phyloP scores from a whole-genome alignment of 2,329 filamentous ascomycete species.

The Exophiala dermatitidis region DNA sequence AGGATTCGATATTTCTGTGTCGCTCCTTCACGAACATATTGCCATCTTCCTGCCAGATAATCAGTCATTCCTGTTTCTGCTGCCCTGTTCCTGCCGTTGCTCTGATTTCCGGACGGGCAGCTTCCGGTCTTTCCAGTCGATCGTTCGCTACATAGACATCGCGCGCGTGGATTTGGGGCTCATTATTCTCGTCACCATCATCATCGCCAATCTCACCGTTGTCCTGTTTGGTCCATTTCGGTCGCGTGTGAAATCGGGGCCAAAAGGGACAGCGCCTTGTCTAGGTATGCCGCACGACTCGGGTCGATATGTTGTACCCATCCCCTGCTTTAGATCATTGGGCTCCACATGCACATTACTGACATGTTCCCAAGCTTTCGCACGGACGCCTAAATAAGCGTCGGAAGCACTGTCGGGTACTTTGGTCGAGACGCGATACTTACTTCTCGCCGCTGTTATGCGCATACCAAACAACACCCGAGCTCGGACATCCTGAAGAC shows the following conservation, averaged over 20 bases:
- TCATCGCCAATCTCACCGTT: slow-evolving; percentile 2
- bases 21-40: slow-evolving; percentile 3
- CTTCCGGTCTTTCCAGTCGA: slow-evolving; percentile 7
- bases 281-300: slow-evolving; percentile 19
- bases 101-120: slow-evolving; percentile 1
- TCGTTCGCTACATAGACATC: slow-evolving; percentile 1
- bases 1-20: not conserved
- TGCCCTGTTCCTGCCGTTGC: slow-evolving; percentile 1
- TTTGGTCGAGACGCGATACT: slow-evolving; percentile 11
- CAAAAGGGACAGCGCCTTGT: slow-evolving; percentile 8
- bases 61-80: not conserved
- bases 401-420: slow-evolving; percentile 19
- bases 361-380: slow-evolving; percentile 18
- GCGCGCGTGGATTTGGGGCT: not conserved
- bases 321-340: slow-evolving; percentile 10
- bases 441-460: slow-evolving; percentile 3
- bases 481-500: slow-evolving; percentile 12
- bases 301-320: slow-evolving; percentile 17
- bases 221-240: slow-evolving; percentile 20
- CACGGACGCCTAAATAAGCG: slow-evolving; percentile 23
- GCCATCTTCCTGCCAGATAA: not conserved
- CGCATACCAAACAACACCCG: slow-evolving; percentile 12
- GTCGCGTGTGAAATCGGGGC: slow-evolving; percentile 21
- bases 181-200: not conserved
- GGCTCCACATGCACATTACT: slow-evolving; percentile 13